Evolutionary conservation across 352 stramenopile species (phyloP), one percentile per base, ranked within the genome.

Genomic region (Globisporangium okanoganense): DNA sequence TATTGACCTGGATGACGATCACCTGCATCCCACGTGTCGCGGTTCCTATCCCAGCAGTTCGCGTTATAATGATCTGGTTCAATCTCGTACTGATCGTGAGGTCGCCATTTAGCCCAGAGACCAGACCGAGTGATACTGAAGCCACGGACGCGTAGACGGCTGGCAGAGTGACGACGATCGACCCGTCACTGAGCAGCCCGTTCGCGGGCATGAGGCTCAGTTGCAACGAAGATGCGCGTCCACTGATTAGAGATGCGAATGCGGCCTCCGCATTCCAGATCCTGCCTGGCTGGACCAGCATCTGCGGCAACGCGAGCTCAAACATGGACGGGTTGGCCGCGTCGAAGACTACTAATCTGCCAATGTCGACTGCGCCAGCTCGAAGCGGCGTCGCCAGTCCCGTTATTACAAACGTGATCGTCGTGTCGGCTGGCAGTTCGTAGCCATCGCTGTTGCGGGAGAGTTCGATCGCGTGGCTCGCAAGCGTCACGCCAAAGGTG

Each of bases 151-250:
- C 60, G 56, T 86, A 91, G n/a, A 83, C 50, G 31, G 58, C 68
- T 13, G 82, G 78, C n/a, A 92, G 52, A 56, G 75, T 67, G 33
- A 92, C 44, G 49, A 71, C 44, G 14, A 90, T 43, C 27, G 63
- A 55, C 25, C 79, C 82, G 31, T 75, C 72, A 14, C 54, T 64
- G 0, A 78, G 79, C 1, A 90, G 44, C 8, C 22, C 40, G 31
- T 83, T 65, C 2, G 65, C 52, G 16, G 74, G 66, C 7, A 66
- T 77, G 27, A 85, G 45, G 0, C 61, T 53, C 22, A 83, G 54
- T 1, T 38, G 44, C 13, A 88, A 36, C 16, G 70, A 62, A 3
- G 73, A 65, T 14, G 20, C 58, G 24, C 80, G 64, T n/a, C 79
- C 79, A 22, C 74, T 84, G 22, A 88, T 47, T 6, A 68, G 22